A percentile compares a stretch with the other conserved stretches of the same genome.
phyloP scores from a whole-genome alignment of 352 stramenopile genomes.

The Pythium rhizo-oryzae region DNA sequence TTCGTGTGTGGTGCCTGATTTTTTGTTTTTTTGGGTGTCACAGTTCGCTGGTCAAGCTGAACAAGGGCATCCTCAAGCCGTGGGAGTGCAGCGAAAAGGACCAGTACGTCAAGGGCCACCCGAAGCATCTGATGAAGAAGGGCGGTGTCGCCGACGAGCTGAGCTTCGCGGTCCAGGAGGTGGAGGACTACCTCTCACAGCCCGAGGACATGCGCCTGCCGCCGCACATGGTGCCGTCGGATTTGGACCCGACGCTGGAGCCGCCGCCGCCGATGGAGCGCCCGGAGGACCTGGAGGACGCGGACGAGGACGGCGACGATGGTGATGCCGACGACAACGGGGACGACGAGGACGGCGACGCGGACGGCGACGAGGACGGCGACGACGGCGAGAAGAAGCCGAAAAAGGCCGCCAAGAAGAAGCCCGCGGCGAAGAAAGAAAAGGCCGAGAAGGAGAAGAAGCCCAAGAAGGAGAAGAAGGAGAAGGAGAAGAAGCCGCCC shows the following conservation, averaged over 20 bases:
- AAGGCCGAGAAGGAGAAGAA: conserved; percentile 44
- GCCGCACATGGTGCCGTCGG: conserved; percentile 80
- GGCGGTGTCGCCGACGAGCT: conserved; percentile 54
- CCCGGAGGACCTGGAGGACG: conserved; percentile 38
- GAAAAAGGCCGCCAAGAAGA: conserved; percentile 17
- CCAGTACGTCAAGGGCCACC: conserved; percentile 66
- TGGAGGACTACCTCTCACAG: conserved; percentile 77
- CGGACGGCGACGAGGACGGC: conserved; percentile 25
- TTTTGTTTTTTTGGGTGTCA: conserved; percentile 14
- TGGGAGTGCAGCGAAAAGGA: conserved; percentile 82
- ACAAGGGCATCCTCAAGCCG: conserved; percentile 63
- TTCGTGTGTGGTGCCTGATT: neutral
- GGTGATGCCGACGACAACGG: conserved; percentile 38
- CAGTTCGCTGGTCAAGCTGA: conserved; percentile 60
- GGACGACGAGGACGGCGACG: conserved; percentile 37
- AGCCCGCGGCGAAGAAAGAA: conserved; percentile 27
- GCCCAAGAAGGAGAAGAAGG: conserved; percentile 40
- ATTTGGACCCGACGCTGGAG: conserved; percentile 75
- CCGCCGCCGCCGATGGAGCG: conserved; percentile 46
- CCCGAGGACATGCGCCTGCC: conserved; percentile 75
- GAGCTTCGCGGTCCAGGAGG: conserved; percentile 58
- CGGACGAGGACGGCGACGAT: conserved; percentile 33
- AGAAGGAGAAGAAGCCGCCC: conserved; percentile 30
- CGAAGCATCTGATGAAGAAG: conserved; percentile 73
- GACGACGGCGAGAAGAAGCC: conserved; percentile 19